Conservation (phyloP, 345 rosid genomes). For the Moricandia moricandioides region DNA sequence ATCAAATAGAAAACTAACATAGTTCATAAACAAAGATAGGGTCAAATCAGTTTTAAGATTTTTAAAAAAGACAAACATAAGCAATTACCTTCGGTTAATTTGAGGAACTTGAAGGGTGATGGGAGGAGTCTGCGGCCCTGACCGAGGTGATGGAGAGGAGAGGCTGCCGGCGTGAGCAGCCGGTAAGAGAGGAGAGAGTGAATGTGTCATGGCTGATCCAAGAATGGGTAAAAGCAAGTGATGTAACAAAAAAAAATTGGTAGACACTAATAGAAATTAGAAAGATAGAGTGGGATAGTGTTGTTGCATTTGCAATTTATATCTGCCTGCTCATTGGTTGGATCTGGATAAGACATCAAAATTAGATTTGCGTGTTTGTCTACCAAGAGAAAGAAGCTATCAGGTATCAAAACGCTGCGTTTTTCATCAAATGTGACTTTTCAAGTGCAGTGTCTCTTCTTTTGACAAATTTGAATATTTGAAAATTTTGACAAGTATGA, state of each 20-base stretch:
- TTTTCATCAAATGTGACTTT: neutral
- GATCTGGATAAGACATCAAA: constrained; percentile 10
- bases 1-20: neutral
- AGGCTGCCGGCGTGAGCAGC: constrained; percentile 22
- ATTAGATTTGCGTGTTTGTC: constrained; percentile 12
- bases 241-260: neutral
- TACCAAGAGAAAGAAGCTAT: neutral
- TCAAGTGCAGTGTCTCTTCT: neutral
- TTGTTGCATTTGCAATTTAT: constrained; percentile 25
- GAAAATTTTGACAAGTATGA: neutral
- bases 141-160: constrained; percentile 32
- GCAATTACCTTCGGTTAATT: constrained; percentile 44
- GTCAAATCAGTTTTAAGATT: neutral
- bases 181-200: constrained; percentile 42
- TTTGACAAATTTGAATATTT: neutral
- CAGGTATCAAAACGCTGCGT: constrained; percentile 24
- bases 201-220: constrained; percentile 42
- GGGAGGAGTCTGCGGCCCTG: constrained; percentile 27
- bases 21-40: neutral
- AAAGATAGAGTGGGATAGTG: constrained; percentile 34
- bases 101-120: constrained; percentile 26
- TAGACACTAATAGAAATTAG: constrained; percentile 28
- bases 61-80: too few relatives aligned
- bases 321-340: constrained; percentile 45
- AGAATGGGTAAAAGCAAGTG: constrained; percentile 4